Conservation (phyloP, 768 basidiomycete genomes). For the Suillus plorans region DNA sequence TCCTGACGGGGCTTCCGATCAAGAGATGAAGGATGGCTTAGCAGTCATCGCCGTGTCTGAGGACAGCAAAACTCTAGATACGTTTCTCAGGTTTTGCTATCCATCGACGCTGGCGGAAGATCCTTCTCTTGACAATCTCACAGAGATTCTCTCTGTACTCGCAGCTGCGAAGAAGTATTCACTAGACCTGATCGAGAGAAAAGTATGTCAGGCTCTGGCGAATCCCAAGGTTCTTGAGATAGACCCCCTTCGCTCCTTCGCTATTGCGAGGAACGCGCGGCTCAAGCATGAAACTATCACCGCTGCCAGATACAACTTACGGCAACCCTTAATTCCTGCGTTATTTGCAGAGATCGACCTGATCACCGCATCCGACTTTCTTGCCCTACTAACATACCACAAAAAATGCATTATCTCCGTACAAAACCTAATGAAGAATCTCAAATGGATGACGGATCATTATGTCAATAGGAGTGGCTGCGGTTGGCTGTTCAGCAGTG, state of each 20-base stretch:
- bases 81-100: conserved; percentile 24
- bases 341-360: conserved; percentile 20
- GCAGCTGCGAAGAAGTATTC: conserved; percentile 27
- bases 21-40: conserved; percentile 5
- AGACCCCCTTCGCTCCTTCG: conserved; percentile 25
- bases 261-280: conserved; percentile 25
- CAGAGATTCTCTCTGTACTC: conserved; percentile 19
- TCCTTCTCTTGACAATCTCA: conserved; percentile 19
- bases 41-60: conserved; percentile 19
- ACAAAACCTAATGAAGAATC: neutral
- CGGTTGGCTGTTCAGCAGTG: conserved; percentile 10
- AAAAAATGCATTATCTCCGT: conserved; percentile 5
- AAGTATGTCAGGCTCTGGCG: conserved; percentile 18
- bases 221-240: conserved; percentile 11
- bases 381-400: conserved; percentile 15
- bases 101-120: conserved; percentile 21
- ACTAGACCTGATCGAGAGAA: conserved; percentile 9
- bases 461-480: conserved; percentile 9
- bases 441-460: conserved; percentile 13
- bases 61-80: conserved; percentile 14
- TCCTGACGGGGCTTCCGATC: conserved; percentile 2
- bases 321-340: conserved; percentile 17
- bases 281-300: conserved; percentile 20
- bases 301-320: conserved; percentile 26
- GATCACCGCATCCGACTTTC: conserved; percentile 21